Base-by-base conservation (phyloP, 768 basidiomycete genomes). In the Suillus weaverae region DNA sequence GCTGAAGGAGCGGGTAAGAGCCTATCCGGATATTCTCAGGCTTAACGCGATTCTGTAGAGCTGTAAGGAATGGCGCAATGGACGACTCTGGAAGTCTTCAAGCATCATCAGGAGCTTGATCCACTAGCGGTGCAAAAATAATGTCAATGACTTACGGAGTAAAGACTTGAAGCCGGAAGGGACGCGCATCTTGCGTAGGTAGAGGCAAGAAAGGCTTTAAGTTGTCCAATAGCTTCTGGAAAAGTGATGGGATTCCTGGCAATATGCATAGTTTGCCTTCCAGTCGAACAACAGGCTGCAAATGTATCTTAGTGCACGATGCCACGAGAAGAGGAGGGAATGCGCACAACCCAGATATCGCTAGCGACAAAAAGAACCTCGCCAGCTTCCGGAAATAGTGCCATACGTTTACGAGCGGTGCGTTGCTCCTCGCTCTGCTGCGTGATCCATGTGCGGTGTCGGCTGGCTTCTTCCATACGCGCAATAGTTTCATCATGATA, bases 201-300 rank as follows among this genome's bases (percentile, higher is more conserved):
- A 98, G 83, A 2, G 93, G 88, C 0, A 98, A 78, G 73, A 88
- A 92, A 13, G 86, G 86, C 11, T 85, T 85, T 26, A 96, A 78
- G n/a, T 84, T 86, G 61, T 88, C 84, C 39, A 97, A 78, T 82
- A 98, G 89, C 74, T 85, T 86, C 70, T 90, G 87, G 78, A 96
- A 97, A 35, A 97, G 82, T 5, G 81, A 77, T 0, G 96, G 96
- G 51, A 97, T 93, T 41, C 96, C 96, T 0, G 96, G 96, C 76
- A 98, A 89, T 35, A 98, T 81, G 77, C 94, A 97, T 20, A 97
- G 81, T 78, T 93, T 96, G 32, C 92, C 90, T 69, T 86, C 86
- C 3, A 97, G 81, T n/a, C 94, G 84, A 1, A 97, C 88, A 14
- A 97, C 92, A 32, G 95, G 95, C 91, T 93, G 70, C 32, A 30